Evolutionary conservation across 805 yeast species (phyloP).

Genomic region (Yamadazyma akitaensis): DNA sequence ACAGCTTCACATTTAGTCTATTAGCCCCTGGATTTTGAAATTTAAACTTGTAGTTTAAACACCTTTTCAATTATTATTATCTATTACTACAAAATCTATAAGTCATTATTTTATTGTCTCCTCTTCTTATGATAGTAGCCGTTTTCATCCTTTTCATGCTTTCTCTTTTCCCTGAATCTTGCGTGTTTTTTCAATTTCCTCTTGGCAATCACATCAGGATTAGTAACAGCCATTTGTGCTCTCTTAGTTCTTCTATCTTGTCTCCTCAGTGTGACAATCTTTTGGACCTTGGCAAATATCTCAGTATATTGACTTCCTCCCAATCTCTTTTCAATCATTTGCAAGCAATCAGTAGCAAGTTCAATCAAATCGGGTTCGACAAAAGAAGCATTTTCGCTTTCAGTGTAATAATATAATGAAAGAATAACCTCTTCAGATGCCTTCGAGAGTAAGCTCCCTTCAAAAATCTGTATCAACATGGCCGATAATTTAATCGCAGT

Average conservation of each 20-base stretch:
- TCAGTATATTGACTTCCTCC: slow-evolving; percentile 69
- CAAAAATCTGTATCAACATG: slow-evolving; percentile 52
- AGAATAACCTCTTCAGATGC: slow-evolving; percentile 50
- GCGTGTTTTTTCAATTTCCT: slow-evolving; percentile 75
- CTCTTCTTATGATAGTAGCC: slow-evolving; percentile 70
- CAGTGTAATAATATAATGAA: slow-evolving; percentile 51
- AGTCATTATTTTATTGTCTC: slow-evolving; percentile 20
- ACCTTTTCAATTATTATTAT: not conserved
- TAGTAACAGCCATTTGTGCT: slow-evolving; percentile 69
- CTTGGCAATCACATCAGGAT: slow-evolving; percentile 80
- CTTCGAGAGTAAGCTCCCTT: slow-evolving; percentile 34
- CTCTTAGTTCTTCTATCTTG: slow-evolving; percentile 72
- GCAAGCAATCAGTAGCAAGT: slow-evolving; percentile 63
- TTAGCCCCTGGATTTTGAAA: too few relatives aligned
- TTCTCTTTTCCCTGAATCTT: slow-evolving; percentile 73
- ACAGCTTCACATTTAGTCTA: not conserved
- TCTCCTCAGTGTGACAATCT: slow-evolving; percentile 57
- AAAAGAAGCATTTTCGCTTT: slow-evolving; percentile 41
- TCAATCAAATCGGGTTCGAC: slow-evolving; percentile 50
- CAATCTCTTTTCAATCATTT: slow-evolving; percentile 60
- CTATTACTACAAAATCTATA: not conserved
- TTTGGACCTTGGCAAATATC: slow-evolving; percentile 62
- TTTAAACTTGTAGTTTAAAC: too few relatives aligned
- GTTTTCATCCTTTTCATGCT: slow-evolving; percentile 67
- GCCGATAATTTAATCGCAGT: slow-evolving; percentile 70